Percentiles rank a stretch among this genome's conserved stretches.
Conservation (phyloP, 2,329 filamentous ascomycete species). For the Nemania serpens region DNA sequence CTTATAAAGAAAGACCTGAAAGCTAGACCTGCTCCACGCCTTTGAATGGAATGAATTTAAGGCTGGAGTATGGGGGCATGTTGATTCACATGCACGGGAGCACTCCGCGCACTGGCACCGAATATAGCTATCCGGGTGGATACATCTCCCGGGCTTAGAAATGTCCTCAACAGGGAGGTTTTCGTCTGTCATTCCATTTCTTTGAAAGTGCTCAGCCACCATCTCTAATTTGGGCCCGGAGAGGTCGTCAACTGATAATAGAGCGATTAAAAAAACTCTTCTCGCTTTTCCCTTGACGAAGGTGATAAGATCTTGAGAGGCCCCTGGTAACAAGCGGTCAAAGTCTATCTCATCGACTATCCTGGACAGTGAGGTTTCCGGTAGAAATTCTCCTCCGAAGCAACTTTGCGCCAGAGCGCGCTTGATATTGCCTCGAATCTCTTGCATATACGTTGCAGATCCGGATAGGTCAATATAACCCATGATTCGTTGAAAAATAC, state of each 20-base stretch:
- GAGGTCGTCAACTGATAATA: not conserved
- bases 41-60: constrained; percentile 12
- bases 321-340: constrained; percentile 2
- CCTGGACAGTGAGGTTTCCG: not conserved
- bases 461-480: not conserved
- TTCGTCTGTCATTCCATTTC: constrained; percentile 1
- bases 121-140: not conserved
- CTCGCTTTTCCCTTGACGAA: constrained; percentile 3
- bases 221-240: not conserved
- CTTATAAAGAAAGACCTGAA: not conserved
- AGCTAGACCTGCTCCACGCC: not conserved
- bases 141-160: not conserved
- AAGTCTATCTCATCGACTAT: constrained; percentile 3
- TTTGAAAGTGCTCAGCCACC: constrained; percentile 5
- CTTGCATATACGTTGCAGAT: not conserved
- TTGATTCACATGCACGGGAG: not conserved
- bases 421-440: not conserved
- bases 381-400: not conserved
- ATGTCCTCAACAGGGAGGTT: constrained; percentile 12
- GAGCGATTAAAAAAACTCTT: constrained; percentile 3
- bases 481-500: not conserved
- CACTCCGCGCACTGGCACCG: not conserved
- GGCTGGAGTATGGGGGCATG: not conserved
- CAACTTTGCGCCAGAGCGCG: not conserved
- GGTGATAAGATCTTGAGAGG: not conserved